A percentile compares a stretch with the other conserved stretches of the same genome.
phyloP scores from a whole-genome alignment of 495 filamentous ascomycete genomes.

The Collariella sp. region DNA sequence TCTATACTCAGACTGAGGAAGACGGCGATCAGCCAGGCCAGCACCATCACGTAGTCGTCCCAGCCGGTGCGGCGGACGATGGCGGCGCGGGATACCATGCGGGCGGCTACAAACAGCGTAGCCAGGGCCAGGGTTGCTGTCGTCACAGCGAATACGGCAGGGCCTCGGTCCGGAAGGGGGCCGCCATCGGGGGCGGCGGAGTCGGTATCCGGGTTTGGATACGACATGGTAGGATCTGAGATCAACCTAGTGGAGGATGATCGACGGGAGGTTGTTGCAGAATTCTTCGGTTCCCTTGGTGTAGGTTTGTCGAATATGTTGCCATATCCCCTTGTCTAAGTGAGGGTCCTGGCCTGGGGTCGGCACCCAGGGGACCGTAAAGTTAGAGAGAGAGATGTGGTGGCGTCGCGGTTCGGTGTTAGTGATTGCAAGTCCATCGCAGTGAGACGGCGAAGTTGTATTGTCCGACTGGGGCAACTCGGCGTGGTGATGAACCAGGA shows the following conservation, averaged over 20 bases:
- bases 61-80: constrained; percentile 59
- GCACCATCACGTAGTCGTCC: constrained; percentile 78
- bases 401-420: background rate
- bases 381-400: background rate
- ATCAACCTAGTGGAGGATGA: background rate
- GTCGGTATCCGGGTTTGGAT: background rate
- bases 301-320: background rate
- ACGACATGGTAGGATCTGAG: background rate
- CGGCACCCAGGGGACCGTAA: background rate
- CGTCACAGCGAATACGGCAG: constrained; percentile 65
- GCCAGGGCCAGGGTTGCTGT: constrained; percentile 58
- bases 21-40: constrained; percentile 78
- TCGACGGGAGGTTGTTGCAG: background rate
- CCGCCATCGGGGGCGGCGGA: background rate
- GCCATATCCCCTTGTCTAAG: background rate
- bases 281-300: background rate
- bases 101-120: constrained; percentile 60
- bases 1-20: constrained; percentile 70
- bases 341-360: background rate
- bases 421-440: background rate
- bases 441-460: background rate
- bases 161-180: constrained; percentile 47
- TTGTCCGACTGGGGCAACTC: background rate
- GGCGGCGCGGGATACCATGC: constrained; percentile 61
- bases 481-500: background rate